Base-by-base conservation (phyloP, 2,329 filamentous ascomycete genomes). In the Cyclaneusma minus region DNA sequence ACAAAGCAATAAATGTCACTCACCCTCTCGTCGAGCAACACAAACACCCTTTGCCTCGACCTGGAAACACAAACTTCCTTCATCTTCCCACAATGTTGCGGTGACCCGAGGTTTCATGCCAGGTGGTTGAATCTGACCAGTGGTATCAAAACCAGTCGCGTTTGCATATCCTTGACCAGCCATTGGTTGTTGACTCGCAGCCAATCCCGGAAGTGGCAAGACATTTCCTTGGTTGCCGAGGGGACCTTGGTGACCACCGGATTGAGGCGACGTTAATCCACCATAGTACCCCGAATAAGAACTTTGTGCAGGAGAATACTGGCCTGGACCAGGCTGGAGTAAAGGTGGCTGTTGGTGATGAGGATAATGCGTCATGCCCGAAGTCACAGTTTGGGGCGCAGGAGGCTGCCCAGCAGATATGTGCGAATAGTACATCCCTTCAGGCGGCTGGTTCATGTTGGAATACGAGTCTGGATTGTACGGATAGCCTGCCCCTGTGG, bases 51-150 rank as follows among this genome's bases (percentile, higher is more conserved):
- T 78, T 3, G 89, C 87, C 52, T 95, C 89, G 2, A 95, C 89
- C 50, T 95, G 89, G 49, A 95, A 98, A 56, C 89, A 98, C 16
- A 95, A 61, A 47, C 84, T 95, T 17, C 89, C 89, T 48, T 98
- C 89, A 40, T 98, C 89, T 58, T 95, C 89, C 89, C 89, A 98
- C 13, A 98, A 53, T 0, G 89, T 98, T 6, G 89, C 89, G 4
- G 89, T 95, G 15, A 98, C 89, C 35, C 87, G 67, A 12, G 89
- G 89, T 58, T 95, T 95, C 71, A 93, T 91, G 16, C 87, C 87
- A 3, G 81, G 80, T 6, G 89, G 89, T 11, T 84, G 81, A 32
- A 92, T 59, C 51, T 95, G 89, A 6, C 89, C 89, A n/a, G 82
- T 91, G 6, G 75, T 78, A 48, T 95, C 89, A 38, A 70, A 72